Evolutionary conservation across 192 early-diverging fungal genomes (phyloP), one percentile per base, ranked within the genome.

Genomic region (Linderina pennispora): DNA sequence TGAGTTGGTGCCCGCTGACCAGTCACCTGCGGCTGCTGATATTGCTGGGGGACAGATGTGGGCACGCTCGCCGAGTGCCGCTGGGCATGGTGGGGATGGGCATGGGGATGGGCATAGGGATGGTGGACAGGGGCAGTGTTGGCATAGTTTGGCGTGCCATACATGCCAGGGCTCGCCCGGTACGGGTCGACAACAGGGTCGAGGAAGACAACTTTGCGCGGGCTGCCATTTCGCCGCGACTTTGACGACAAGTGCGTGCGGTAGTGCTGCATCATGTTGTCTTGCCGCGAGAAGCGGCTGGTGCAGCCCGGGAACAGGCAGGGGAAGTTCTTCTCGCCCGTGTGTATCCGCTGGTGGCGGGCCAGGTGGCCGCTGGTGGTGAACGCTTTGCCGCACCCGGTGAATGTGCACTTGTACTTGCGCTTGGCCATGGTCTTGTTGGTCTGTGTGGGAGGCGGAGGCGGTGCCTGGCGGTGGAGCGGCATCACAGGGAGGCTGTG

Each of bases 231-330:
- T 33, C 58, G 53, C 25, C 82, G 77, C 16, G 80, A 82, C 53
- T 82, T 82, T 18, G 79, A 56, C 34, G 84, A 85, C 58, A 83
- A 71, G 52, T 90, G 88, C 6, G 86, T 86, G 35, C 85, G 82
- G 55, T 85, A 87, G 53, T 90, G 88, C 45, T 90, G 88, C 81
- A 84, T 87, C 85, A 88, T 88, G 57, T 90, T 87, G 65, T 90
- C 88, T 26, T 87, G 84, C 39, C 88, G 72, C 26, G 86, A 86
- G 36, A 90, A 90, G 52, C 79, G 76, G 48, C 80, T 82, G 17
- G 65, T 64, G 58, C 88, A 90, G 7, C 80, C 85, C 1, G 77
- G 72, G 55, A 80, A 76, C 10, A 77, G 54, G 50, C 89, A 91
- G 0, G 64, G 31, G 55, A 82, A 89, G 61, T 84, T 82, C 59